These are phyloP conservation scores for Saitozyma podzolica DNA, from an alignment of 768 basidiomycete genomes.

Conservation along the genomic window DNA sequence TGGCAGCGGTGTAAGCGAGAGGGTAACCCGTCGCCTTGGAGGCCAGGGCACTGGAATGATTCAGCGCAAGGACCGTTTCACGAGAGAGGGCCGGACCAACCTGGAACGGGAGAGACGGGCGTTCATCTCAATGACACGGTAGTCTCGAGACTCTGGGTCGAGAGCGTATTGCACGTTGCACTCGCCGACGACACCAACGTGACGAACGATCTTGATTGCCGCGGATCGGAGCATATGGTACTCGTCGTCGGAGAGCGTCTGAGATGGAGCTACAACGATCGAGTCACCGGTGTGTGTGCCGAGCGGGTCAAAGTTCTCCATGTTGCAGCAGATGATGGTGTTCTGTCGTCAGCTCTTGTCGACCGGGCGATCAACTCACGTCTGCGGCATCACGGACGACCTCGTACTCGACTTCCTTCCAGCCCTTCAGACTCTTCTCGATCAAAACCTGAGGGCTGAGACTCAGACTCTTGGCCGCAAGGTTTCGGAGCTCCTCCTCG, in stretches of 20 bases:
- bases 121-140: conserved; percentile 98
- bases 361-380: conserved; percentile 58
- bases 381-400: conserved; percentile 98
- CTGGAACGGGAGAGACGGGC: conserved; percentile 73
- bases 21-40: conserved; percentile 99
- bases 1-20: conserved; percentile 97
- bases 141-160: conserved; percentile 87
- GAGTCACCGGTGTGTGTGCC: conserved; percentile 99
- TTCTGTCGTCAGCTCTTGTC: conserved; percentile 60
- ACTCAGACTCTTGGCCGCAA: conserved; percentile 85
- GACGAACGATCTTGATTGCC: conserved; percentile 88
- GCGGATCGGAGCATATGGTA: conserved; percentile 99
- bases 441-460: conserved; percentile 94
- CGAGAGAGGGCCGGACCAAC: too few relatives aligned
- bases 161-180: conserved; percentile 84
- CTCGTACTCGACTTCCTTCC: conserved; percentile 99
- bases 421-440: conserved; percentile 97
- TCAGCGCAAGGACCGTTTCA: conserved; percentile 5
- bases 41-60: conserved; percentile 71
- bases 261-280: conserved; percentile 97
- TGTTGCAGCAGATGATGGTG: conserved; percentile 91
- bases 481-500: conserved; percentile 88
- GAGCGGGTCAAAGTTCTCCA: conserved; percentile 94
- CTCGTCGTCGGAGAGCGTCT: conserved; percentile 94
- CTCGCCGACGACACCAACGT: conserved; percentile 55